Conservation (phyloP, 2,329 filamentous ascomycete genomes). For the Cladosporium halotolerans region DNA sequence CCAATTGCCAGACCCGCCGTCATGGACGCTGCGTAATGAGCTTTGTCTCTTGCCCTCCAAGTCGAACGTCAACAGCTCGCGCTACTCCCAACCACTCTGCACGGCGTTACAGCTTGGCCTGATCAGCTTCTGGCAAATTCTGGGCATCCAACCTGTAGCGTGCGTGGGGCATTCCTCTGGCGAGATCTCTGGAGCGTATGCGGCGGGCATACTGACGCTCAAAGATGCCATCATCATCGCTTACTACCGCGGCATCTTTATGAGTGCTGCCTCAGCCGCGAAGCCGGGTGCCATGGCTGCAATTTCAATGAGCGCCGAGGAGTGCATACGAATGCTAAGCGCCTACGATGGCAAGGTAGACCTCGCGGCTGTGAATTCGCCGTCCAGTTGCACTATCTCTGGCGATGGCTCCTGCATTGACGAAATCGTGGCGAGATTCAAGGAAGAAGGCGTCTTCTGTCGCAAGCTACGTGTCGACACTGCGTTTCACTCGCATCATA, state of each 20-base stretch:
- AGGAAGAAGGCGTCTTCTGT: constrained; percentile 33
- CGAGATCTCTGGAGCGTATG: constrained; percentile 30
- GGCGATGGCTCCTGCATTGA: constrained; percentile 37
- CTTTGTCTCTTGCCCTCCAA: too few relatives aligned
- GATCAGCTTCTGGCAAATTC: constrained; percentile 31
- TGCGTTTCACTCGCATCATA: constrained; percentile 42
- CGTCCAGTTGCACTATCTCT: constrained; percentile 40
- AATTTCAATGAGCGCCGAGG: neutral
- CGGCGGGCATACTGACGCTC: constrained; percentile 14
- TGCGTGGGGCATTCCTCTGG: constrained; percentile 29
- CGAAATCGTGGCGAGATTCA: constrained; percentile 22
- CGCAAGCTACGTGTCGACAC: constrained; percentile 36
- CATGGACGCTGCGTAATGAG: too few relatives aligned
- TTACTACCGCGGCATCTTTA: neutral
- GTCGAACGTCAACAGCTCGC: too few relatives aligned
- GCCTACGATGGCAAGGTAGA: constrained; percentile 9
- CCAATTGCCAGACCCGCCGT: too few relatives aligned
- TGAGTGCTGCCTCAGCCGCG: neutral
- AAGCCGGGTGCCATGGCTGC: neutral
- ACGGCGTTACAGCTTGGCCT: constrained; percentile 49
- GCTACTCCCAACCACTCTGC: constrained; percentile 36
- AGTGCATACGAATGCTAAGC: constrained; percentile 5
- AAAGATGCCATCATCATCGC: neutral
- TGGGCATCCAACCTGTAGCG: constrained; percentile 13
- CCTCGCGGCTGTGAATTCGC: constrained; percentile 34